Evolutionary conservation across 106 monocot genomes (phyloP).

Genomic region (Dioscorea dumetorum): DNA sequence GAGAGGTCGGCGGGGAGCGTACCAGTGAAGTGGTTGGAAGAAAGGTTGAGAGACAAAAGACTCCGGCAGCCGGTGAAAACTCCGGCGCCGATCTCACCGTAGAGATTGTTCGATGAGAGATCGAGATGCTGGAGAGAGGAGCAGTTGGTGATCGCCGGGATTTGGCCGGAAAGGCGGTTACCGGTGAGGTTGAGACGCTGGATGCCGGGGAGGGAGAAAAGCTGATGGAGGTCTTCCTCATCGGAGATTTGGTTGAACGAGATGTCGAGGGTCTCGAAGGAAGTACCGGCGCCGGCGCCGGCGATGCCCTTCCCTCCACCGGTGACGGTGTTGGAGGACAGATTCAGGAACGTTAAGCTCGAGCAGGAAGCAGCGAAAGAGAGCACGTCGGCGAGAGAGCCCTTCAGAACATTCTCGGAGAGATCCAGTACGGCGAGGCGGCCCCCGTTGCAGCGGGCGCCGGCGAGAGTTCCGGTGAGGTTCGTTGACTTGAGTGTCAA

Average conservation of each 20-base stretch:
- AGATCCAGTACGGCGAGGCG: constrained; percentile 2
- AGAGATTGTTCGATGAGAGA: constrained; percentile 37
- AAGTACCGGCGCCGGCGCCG: background rate
- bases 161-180: constrained; percentile 31
- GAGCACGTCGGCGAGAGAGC: background rate
- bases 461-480: background rate
- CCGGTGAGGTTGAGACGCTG: constrained; percentile 22
- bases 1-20: constrained; percentile 37
- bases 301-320: background rate
- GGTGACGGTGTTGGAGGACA: constrained; percentile 22
- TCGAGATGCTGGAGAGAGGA: constrained; percentile 36
- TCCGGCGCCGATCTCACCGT: constrained; percentile 23
- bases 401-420: background rate
- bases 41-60: constrained; percentile 42
- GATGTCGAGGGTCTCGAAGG: constrained; percentile 43
- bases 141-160: constrained; percentile 39
- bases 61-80: constrained; percentile 19
- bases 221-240: constrained; percentile 12
- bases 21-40: constrained; percentile 65
- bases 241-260: constrained; percentile 52
- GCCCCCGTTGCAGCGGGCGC: no score
- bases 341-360: constrained; percentile 12
- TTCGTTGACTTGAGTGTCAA: background rate
- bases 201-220: constrained; percentile 17
- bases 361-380: constrained; percentile 12